A percentile compares a stretch with the other conserved stretches of the same genome.
Evolutionary conservation across 2,329 filamentous ascomycete genomes (phyloP).

Genomic region (Hypoxylon sp.): DNA sequence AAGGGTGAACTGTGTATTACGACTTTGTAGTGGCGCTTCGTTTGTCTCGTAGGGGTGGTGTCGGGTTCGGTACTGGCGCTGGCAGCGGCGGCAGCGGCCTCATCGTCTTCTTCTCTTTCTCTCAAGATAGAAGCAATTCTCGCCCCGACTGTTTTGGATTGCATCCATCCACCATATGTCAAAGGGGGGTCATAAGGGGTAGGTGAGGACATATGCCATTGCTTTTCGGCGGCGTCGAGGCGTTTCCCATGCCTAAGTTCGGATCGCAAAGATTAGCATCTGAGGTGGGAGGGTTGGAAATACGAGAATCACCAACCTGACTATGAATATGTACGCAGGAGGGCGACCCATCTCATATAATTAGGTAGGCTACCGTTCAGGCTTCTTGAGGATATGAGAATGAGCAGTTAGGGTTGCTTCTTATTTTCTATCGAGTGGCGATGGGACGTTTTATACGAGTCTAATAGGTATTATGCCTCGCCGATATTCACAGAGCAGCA

Average conservation of each 20-base stretch:
- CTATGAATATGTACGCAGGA: slow-evolving; percentile 60
- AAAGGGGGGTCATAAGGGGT: slow-evolving; percentile 95
- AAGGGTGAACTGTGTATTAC: slow-evolving; percentile 95
- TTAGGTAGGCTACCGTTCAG: slow-evolving; percentile 13
- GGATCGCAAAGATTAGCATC: too few species aligned
- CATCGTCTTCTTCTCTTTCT: slow-evolving; percentile 57
- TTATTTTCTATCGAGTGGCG: too few species aligned
- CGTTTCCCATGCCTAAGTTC: slow-evolving; percentile 81
- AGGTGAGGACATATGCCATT: slow-evolving; percentile 92
- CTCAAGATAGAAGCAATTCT: slow-evolving; percentile 80
- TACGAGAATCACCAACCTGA: slow-evolving; percentile 51
- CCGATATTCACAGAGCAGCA: background rate
- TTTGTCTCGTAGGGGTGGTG: slow-evolving; percentile 47
- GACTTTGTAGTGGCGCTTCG: slow-evolving; percentile 74
- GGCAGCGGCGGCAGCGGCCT: slow-evolving; percentile 35
- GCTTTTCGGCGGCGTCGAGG: slow-evolving; percentile 91
- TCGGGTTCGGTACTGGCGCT: slow-evolving; percentile 33
- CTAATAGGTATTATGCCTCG: too few species aligned
- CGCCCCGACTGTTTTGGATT: slow-evolving; percentile 81
- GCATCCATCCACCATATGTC: slow-evolving; percentile 92
- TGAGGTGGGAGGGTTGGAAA: too few species aligned
- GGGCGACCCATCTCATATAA: slow-evolving; percentile 58
- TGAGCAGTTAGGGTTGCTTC: too few species aligned
- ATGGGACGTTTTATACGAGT: too few species aligned
- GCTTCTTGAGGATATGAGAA: too few species aligned